phyloP scores from a whole-genome alignment of 306 rosid genomes.

The Astragalus glycyphyllos region DNA sequence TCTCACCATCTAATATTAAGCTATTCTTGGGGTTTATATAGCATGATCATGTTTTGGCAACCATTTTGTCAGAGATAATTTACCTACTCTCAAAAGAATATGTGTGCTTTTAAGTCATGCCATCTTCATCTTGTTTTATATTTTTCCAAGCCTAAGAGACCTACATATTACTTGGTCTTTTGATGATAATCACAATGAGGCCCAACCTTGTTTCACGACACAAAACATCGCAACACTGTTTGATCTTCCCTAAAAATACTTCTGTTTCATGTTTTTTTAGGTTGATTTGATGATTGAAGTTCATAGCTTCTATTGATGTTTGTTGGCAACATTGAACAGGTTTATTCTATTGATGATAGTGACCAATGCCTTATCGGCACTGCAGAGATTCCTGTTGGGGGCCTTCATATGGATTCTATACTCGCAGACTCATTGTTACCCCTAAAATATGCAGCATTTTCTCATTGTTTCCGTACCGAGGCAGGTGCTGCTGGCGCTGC shows the following conservation, averaged over 20 bases:
- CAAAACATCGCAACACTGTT: constrained; percentile 28
- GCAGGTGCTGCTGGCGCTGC: constrained; percentile 98
- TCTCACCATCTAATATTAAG: constrained; percentile 9
- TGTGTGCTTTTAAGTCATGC: neutral
- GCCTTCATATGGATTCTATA: constrained; percentile 97
- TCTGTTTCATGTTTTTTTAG: constrained; percentile 19
- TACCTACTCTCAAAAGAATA: constrained; percentile 1
- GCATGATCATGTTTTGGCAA: constrained; percentile 17
- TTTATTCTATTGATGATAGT: constrained; percentile 84
- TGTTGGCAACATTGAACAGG: constrained; percentile 55
- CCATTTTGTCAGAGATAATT: constrained; percentile 24
- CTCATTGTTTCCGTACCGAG: constrained; percentile 97
- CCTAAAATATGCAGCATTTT: constrained; percentile 84
- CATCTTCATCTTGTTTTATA: constrained; percentile 21
- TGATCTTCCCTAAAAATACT: constrained; percentile 19
- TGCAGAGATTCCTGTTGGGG: constrained; percentile 98
- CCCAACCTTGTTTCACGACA: constrained; percentile 14
- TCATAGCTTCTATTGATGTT: constrained; percentile 46
- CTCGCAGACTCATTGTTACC: constrained; percentile 78
- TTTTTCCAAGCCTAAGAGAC: constrained; percentile 7
- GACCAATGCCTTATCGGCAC: constrained; percentile 98
- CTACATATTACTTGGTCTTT: constrained; percentile 31
- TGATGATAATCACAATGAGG: constrained; percentile 25
- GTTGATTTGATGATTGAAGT: constrained; percentile 33
- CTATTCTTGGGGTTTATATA: constrained; percentile 29